phyloP scores from a whole-genome alignment of 164 flowering plant species.

The Vitis riparia region DNA sequence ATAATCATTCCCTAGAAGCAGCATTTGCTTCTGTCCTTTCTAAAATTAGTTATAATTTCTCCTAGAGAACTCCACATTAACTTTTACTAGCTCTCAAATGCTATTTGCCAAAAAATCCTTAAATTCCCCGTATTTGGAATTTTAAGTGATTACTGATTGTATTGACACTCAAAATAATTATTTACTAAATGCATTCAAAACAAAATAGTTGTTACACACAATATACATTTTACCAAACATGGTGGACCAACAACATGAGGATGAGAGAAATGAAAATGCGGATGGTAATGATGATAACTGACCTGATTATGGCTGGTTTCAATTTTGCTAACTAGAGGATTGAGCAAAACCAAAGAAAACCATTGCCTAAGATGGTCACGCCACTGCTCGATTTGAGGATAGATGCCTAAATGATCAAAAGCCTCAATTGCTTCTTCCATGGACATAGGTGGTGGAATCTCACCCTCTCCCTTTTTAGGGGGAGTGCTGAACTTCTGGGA shows the following conservation, averaged over 20 bases:
- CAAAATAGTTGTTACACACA: background rate
- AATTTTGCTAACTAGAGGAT: conserved; percentile 78
- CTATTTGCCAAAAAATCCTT: too few species aligned
- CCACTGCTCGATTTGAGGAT: conserved; percentile 95
- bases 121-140: too few species aligned
- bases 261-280: background rate
- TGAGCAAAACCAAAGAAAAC: conserved; percentile 81
- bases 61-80: background rate
- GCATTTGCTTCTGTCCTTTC: background rate
- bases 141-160: too few species aligned
- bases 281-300: background rate
- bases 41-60: background rate
- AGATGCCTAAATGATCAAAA: conserved; percentile 70
- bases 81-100: background rate
- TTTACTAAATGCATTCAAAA: too few species aligned
- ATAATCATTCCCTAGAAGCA: background rate
- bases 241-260: background rate
- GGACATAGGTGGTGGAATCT: conserved; percentile 86
- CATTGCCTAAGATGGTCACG: conserved; percentile 90
- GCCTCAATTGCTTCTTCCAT: conserved; percentile 83
- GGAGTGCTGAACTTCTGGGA: conserved; percentile 89
- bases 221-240: background rate
- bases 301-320: conserved; percentile 90
- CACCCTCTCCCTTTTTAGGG: conserved; percentile 92
- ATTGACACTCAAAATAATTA: too few species aligned